Percentiles rank a stretch among this genome's conserved stretches.
phyloP scores from a whole-genome alignment of 2,329 filamentous ascomycete genomes.

The Epichloe festucae region DNA sequence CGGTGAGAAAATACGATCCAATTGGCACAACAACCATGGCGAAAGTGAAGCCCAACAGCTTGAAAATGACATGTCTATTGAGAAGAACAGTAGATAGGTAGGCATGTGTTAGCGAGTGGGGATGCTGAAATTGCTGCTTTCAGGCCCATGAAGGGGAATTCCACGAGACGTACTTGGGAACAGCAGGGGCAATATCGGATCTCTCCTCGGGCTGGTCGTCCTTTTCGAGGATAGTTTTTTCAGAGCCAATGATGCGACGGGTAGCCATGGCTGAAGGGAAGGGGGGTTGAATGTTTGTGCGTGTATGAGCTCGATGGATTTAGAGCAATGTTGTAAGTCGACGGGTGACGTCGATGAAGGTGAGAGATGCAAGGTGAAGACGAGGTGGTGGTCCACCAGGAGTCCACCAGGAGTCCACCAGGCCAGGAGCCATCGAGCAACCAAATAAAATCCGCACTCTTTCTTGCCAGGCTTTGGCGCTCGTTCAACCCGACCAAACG shows the following conservation, averaged over 20 bases:
- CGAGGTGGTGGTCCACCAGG: too few species aligned
- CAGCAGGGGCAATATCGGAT: conserved; percentile 68
- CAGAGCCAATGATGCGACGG: conserved; percentile 48
- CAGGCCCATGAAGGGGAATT: not conserved
- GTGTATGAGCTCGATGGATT: not conserved
- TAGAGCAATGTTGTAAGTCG: not conserved
- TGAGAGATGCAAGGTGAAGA: too few species aligned
- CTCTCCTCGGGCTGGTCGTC: conserved; percentile 40
- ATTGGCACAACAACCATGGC: conserved; percentile 86
- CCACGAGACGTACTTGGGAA: conserved; percentile 48
- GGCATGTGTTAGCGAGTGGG: not conserved
- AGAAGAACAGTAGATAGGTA: not conserved
- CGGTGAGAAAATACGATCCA: conserved; percentile 72
- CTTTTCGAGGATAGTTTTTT: conserved; percentile 54
- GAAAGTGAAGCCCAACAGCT: conserved; percentile 78
- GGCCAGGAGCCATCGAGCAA: too few species aligned
- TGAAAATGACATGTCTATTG: conserved; percentile 66
- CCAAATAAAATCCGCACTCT: too few species aligned
- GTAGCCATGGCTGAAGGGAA: conserved; percentile 46
- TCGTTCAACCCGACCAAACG: not conserved
- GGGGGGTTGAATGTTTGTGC: not conserved
- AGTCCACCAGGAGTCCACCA: too few species aligned
- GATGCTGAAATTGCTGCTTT: not conserved
- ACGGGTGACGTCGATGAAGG: not conserved
- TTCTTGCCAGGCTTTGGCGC: not conserved